phyloP scores from a whole-genome alignment of 2,329 filamentous ascomycete genomes.

The Diaporthe destruens region DNA sequence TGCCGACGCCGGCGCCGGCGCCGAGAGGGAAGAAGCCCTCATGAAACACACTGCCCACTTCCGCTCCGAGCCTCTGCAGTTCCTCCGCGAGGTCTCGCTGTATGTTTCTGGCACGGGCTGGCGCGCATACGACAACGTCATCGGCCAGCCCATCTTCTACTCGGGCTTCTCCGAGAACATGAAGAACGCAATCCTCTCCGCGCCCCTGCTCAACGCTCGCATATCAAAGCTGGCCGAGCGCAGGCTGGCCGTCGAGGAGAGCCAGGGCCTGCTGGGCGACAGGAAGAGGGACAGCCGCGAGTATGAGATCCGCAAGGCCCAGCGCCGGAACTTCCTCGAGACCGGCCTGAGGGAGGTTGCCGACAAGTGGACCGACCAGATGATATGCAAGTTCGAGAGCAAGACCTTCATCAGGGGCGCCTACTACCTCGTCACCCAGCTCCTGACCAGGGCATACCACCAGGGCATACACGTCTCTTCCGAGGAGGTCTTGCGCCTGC shows the following conservation, averaged over 20 bases:
- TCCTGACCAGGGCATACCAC: conserved; percentile 93
- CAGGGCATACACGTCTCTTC: conserved; percentile 97
- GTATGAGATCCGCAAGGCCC: conserved; percentile 64
- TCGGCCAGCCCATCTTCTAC: conserved; percentile 95
- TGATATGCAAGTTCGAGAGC: conserved; percentile 99
- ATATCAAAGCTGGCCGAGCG: conserved; percentile 82
- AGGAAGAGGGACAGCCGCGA: conserved; percentile 60
- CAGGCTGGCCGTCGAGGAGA: conserved; percentile 80
- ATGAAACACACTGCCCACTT: conserved; percentile 91
- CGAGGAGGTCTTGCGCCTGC: conserved; percentile 87
- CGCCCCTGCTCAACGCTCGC: conserved; percentile 79
- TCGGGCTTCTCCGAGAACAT: conserved; percentile 92
- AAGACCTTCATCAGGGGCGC: conserved; percentile 91
- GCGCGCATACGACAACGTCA: conserved; percentile 91
- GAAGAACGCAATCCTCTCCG: conserved; percentile 81
- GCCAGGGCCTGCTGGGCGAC: conserved; percentile 74
- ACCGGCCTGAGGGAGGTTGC: conserved; percentile 82
- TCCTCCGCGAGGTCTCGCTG: conserved; percentile 91
- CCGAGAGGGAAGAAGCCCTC: conserved; percentile 74
- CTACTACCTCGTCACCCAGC: conserved; percentile 89
- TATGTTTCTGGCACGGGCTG: conserved; percentile 95
- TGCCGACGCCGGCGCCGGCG: conserved; percentile 8
- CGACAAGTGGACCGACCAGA: conserved; percentile 88
- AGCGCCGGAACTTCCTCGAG: conserved; percentile 75
- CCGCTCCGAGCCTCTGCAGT: conserved; percentile 77